Evolutionary conservation across 2,329 filamentous ascomycete species (phyloP), one percentile per base, ranked within the genome.

Genomic region (Sporothrix curviconia): DNA sequence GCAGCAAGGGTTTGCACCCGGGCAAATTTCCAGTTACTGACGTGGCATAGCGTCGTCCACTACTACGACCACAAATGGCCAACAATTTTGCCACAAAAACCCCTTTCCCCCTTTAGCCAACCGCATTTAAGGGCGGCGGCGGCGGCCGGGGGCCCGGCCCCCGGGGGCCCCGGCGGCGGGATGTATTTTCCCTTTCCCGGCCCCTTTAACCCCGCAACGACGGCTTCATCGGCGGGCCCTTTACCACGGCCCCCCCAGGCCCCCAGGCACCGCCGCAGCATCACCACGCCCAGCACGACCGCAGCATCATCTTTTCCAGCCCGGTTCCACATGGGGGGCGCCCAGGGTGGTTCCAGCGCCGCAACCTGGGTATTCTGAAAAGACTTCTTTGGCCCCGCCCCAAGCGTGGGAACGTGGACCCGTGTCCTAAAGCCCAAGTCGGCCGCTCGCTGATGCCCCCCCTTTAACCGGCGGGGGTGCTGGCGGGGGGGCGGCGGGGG

Each of bases 311-410:
- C 25, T 60, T 34, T 56, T 52, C 43, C 19, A 51, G 50, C 3
- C 22, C 50, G 1, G 44, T 28, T n/a, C n/a, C 42, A 43, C 24
- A 25, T 30, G 1, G 59, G 55, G 22, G 69, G 74, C 40, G 66
- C 69, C 36, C 66, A 69, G 22, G 69, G 69, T 34, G 75, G 87
- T 67, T 89, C 92, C 84, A 89, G 67, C 94, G 92, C 76, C 89
- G 91, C 61, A 84, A 84, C n/a, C 89, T 87, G 64, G 91, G 96
- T 67, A 88, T 89, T 59, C 77, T 96, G 59, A 92, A n/a, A 95
- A 68, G 90, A 96, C 70, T 96, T 97, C 76, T 95, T 97, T 64
- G 90, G 89, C 64, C 90, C 89, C n/a, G n/a, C 69, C 85, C 91
- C 64, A 97, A 96, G 61, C 89, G 92, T 66, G 88, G 91, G 67